Evolutionary conservation across 768 basidiomycete species (phyloP), one percentile per base, ranked within the genome.

Genomic region (Tricholoma saponaceum): DNA sequence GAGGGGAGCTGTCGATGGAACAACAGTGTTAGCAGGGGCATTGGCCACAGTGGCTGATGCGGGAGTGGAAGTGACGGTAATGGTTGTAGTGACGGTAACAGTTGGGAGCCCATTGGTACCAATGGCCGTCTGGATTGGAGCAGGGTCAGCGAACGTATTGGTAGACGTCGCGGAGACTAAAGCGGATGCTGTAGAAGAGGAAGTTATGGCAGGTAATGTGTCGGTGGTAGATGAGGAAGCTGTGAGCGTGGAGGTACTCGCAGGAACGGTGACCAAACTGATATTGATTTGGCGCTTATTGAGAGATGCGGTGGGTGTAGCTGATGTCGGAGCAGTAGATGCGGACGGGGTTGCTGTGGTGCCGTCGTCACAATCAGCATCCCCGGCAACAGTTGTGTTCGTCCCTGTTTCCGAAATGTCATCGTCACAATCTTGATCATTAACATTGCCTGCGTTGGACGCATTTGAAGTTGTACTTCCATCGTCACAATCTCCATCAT

Each of bases 91-190:
- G 37, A 75, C 62, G 12, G 74, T 74, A 28, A 74, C 71, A 37
- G 74, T 77, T 53, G 67, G 69, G 41, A 70, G 64, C 9, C 72
- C 73, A 53, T 74, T 65, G 3, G 65, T 56, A 6, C 74, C 71
- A 51, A 73, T 68, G 13, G 66, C 66, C 9, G 47, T 50, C 47
- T 50, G 47, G 7, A 71, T 44, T 22, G 58, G 26, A 18, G 66
- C 57, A 30, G 62, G 51, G 32, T 58, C 54, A 22, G 44, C 50
- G 23, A 52, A 54, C 1, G 56, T 54, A 20, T 54, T 55, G 22
- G 23, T 51, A 32, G 56, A 22, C 4, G 62, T 25, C 14, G 57
- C 52, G 49, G 63, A 44, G 4, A 54, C 61, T 12, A 70, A 70
- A 49, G 70, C 62, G 5, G 52, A 41, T 14, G 50, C 13, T 16